Evolutionary conservation across 2,329 filamentous ascomycete species (phyloP).

Genomic region (Fusarium sp.): DNA sequence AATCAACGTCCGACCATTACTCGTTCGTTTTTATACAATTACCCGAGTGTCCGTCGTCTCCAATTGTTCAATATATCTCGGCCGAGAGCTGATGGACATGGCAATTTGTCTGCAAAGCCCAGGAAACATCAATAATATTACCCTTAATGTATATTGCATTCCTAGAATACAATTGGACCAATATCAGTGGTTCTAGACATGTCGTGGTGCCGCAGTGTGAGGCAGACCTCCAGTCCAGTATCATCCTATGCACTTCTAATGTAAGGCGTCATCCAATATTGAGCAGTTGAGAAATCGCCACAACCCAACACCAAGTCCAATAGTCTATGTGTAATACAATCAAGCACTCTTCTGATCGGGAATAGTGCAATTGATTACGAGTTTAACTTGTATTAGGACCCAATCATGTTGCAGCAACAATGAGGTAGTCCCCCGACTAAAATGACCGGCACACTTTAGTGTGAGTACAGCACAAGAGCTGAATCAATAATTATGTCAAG

Average conservation of each 20-base stretch:
- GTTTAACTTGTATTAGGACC: neutral
- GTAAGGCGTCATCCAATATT: slow-evolving; percentile 24
- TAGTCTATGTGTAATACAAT: neutral
- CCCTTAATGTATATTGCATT: rapidly evolving
- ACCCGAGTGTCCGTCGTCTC: slow-evolving; percentile 14
- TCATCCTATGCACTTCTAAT: neutral
- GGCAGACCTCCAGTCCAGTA: neutral
- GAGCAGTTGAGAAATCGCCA: neutral
- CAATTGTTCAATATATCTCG: slow-evolving; percentile 16
- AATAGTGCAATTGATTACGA: neutral
- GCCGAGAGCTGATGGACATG: neutral
- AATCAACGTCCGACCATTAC: slow-evolving; percentile 46
- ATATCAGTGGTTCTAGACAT: no score
- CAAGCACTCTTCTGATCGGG: neutral
- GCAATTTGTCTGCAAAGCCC: neutral
- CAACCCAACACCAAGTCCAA: neutral
- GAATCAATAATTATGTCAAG: neutral
- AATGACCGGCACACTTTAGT: neutral
- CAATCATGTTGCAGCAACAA: neutral
- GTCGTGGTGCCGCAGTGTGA: neutral
- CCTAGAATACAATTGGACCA: neutral
- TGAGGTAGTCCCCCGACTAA: neutral
- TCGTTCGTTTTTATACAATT: slow-evolving; percentile 37
- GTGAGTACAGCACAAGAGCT: neutral
- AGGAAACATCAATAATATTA: neutral